A percentile compares a stretch with the other conserved stretches of the same genome.
phyloP scores from a whole-genome alignment of 192 early-diverging fungal genomes.

The Oehlia diaphana region DNA sequence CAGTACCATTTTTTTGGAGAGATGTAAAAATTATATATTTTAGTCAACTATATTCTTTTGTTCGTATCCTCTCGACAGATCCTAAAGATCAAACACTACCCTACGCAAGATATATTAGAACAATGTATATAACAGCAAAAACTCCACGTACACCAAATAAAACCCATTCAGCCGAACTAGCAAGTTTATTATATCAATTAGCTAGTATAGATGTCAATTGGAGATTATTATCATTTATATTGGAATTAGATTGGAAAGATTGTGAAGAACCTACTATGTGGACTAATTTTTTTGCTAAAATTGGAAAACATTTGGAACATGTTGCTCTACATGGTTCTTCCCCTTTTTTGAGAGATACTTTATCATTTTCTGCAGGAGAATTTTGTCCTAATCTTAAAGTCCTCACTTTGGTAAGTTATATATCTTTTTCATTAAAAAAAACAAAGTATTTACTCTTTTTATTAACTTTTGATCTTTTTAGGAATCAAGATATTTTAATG shows the following conservation, averaged over 20 bases:
- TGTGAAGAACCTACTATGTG: background rate
- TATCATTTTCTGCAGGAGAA: slow-evolving; percentile 2
- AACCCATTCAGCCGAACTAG: background rate
- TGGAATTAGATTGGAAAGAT: slow-evolving; percentile 9
- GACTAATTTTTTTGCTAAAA: slow-evolving; percentile 7
- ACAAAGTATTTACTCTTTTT: background rate
- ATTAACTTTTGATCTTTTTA: background rate
- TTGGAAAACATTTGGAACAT: background rate
- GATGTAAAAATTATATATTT: slow-evolving; percentile 1
- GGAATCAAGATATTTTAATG: slow-evolving; percentile 14
- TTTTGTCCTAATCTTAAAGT: background rate
- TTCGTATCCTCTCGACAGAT: background rate
- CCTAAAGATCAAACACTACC: background rate
- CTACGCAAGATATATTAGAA: slow-evolving; percentile 3
- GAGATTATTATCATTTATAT: background rate
- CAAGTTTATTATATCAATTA: background rate
- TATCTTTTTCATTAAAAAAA: background rate
- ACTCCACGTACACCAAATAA: background rate
- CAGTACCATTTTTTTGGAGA: background rate
- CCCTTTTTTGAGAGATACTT: background rate
- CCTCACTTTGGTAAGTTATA: background rate
- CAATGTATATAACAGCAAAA: background rate
- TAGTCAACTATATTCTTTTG: background rate
- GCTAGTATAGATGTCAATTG: background rate
- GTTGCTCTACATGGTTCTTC: slow-evolving; percentile 3